Evolutionary conservation across 2,329 filamentous ascomycete genomes (phyloP), one percentile per base, ranked within the genome.

Genomic region (Hypoxylon sp.): DNA sequence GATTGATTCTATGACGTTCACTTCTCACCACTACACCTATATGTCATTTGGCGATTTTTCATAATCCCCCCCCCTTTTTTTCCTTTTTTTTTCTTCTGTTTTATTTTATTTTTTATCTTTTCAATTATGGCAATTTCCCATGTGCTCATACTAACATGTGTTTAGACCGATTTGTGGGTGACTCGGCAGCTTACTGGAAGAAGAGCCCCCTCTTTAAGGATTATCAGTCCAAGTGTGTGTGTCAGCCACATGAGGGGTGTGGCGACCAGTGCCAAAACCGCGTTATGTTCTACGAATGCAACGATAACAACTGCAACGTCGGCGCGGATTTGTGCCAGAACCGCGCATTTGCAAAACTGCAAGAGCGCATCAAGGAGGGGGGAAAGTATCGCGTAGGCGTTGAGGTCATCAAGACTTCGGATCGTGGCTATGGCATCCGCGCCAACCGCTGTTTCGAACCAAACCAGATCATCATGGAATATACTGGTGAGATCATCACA

Each of bases 241-340:
- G 94, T 82, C 89, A 84, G 46, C 84, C 88, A 6, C 92, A 95
- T 59, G 89, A 91, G 60, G 94, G 94, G 37, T 98, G 96, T 76
- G 92, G 90, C 70, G 94, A 98, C 70, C 88, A 92, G 75, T 99
- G 96, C 81, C 92, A 97, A 77, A 99, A 99, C 79, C 88, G 94
- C 69, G 94, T 94, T 79, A 98, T 98, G 94, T 90, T 97, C 62
- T 98, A 98, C 79, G 96, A 99, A 82, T 99, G 96, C 79, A 94
- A 98, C 79, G 88, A 91, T 51, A 91, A 87, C 64, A 99, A 98
- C 79, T 99, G 96, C 83, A 92, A 90, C 65, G 84, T 95, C 14
- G 91, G 92, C 44, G 85, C 88, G n/a, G 86, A 89, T 20, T 77
- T 85, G 54, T 99, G 96, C 80, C 89, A 89, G 27, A 99, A 99